Evolutionary conservation across 2,329 filamentous ascomycete genomes (phyloP), one percentile per base, ranked within the genome.

Genomic region (Scedosporium aurantiacum): DNA sequence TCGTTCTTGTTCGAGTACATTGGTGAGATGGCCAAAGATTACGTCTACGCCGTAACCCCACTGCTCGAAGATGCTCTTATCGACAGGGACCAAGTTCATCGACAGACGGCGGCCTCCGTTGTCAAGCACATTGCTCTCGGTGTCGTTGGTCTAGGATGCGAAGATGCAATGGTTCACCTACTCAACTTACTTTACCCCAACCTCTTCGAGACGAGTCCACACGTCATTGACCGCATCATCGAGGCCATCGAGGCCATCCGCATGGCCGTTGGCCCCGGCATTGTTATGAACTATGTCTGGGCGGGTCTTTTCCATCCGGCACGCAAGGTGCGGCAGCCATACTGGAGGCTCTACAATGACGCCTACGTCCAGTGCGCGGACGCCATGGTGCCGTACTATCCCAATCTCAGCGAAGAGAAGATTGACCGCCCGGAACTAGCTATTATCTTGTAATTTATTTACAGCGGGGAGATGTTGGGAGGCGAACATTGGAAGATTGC

Each of bases 1-100:
- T 95, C 90, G 5, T 99, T 99, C 82, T 81, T 99, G 64, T 99
- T 97, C 71, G 94, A 99, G 72, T 99, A 99, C 76, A 99, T 99
- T 72, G 94, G 94, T 65, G 94, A 99, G 75, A 97, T 99, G 94
- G 91, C 91, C 65, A 99, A 97, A 77, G 94, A 99, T 75, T 99
- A 99, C 72, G 94, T 99, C 71, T 99, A 99, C 70, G 94, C 95
- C 18, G 92, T 99, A 40, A 97, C 92, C 2, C 94, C 94, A 5
- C 80, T 99, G 8, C 86, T 99, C 1, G 94, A 99, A 72, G 94
- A 99, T 71, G 94, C 95, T 2, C 86, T 99, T 64, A 97, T 97
- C 74, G 94, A 99, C 74, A 88, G 94, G 64, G 94, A 99, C 73
- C 94, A 99, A 76, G 94, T 99, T 1, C 94, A 99, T 76, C 87